These are phyloP conservation scores for Trapa bicornis DNA, from an alignment of 345 rosid genomes.

Conservation along the genomic window DNA sequence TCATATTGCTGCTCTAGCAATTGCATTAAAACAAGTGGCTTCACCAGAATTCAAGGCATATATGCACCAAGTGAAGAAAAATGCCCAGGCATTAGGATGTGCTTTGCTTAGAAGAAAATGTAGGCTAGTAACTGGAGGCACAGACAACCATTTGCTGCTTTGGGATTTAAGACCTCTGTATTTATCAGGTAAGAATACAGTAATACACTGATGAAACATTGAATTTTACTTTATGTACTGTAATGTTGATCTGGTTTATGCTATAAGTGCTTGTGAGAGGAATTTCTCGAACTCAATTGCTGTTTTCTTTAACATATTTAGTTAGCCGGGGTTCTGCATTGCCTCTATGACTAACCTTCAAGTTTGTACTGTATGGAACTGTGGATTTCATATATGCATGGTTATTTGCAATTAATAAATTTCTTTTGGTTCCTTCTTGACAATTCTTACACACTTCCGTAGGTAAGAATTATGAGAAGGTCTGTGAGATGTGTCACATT, in stretches of 20 bases:
- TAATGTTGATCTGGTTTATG: background rate
- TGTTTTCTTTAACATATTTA: background rate
- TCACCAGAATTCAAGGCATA: conserved; percentile 63
- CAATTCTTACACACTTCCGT: conserved; percentile 1
- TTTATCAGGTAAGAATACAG: conserved; percentile 41
- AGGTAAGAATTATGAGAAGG: conserved; percentile 74
- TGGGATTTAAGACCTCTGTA: conserved; percentile 86
- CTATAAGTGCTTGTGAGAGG: background rate
- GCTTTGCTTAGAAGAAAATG: conserved; percentile 60
- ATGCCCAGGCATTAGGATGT: conserved; percentile 68
- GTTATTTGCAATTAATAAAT: background rate
- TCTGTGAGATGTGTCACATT: conserved; percentile 79
- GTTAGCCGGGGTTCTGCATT: too few species aligned
- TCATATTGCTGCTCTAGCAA: conserved; percentile 78
- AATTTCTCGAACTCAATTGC: background rate
- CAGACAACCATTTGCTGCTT: conserved; percentile 81
- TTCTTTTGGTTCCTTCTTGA: background rate
- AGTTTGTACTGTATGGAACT: too few species aligned
- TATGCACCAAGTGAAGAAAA: conserved; percentile 82
- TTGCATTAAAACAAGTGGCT: conserved; percentile 61
- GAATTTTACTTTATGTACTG: background rate
- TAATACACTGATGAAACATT: background rate
- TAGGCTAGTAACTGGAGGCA: conserved; percentile 77
- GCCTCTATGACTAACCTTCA: too few species aligned
- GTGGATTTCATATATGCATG: background rate